Percentiles rank a stretch among this genome's conserved stretches.
phyloP scores from a whole-genome alignment of 768 basidiomycete genomes.

The Tulasnella sp. region DNA sequence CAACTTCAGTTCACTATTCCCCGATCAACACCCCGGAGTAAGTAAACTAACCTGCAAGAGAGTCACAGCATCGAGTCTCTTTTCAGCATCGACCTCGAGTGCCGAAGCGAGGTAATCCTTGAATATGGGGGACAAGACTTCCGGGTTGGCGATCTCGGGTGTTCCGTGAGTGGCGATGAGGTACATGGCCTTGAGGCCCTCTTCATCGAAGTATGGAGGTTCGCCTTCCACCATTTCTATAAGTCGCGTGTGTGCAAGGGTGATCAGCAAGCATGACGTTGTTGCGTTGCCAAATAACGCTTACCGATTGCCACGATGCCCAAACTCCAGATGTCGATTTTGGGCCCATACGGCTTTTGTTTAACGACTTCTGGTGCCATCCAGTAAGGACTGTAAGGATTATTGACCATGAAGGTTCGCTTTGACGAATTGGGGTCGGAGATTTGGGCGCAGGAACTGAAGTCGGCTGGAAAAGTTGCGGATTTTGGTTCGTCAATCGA shows the following conservation, averaged over 20 bases:
- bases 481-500: too few species aligned
- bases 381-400: constrained; percentile 97
- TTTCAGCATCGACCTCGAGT: constrained; percentile 92
- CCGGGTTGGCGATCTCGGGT: constrained; percentile 91
- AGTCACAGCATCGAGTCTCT: constrained; percentile 79
- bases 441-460: constrained; percentile 98
- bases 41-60: constrained; percentile 61
- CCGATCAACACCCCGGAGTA: not conserved
- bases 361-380: constrained; percentile 99
- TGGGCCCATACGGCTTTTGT: constrained; percentile 94
- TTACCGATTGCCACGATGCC: constrained; percentile 88
- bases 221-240: constrained; percentile 98
- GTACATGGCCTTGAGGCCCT: constrained; percentile 90
- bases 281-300: not conserved
- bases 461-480: too few species aligned
- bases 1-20: too few species aligned
- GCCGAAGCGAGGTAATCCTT: constrained; percentile 84
- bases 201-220: constrained; percentile 93
- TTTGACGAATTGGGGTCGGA: constrained; percentile 64
- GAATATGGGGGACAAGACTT: constrained; percentile 68
- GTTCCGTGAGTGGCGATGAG: constrained; percentile 98
- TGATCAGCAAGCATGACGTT: not conserved
- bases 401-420: constrained; percentile 98
- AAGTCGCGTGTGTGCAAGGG: constrained; percentile 3
- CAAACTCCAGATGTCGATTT: constrained; percentile 96